These are phyloP conservation scores for Fusarium xyrophilum DNA, from an alignment of 2,329 filamentous ascomycete species.

Conservation along the genomic window DNA sequence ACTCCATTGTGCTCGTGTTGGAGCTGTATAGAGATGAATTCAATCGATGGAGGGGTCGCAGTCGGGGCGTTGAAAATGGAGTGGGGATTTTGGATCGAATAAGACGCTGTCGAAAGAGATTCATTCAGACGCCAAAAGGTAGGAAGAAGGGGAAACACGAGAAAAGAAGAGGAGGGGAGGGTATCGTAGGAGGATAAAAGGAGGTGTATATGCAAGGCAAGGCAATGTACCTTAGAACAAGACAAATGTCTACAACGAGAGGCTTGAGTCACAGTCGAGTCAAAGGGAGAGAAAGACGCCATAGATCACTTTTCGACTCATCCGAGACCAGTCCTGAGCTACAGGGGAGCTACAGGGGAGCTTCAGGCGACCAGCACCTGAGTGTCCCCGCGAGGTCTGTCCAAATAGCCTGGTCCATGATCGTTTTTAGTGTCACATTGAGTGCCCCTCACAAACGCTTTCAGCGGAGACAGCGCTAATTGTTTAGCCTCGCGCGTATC, in stretches of 20 bases:
- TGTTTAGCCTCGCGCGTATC: constrained; percentile 29
- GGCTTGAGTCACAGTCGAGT: constrained; percentile 33
- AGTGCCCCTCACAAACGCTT: constrained; percentile 34
- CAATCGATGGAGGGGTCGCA: constrained; percentile 41
- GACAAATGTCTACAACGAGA: constrained; percentile 28
- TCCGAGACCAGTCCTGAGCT: constrained; percentile 16
- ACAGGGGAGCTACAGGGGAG: constrained; percentile 21
- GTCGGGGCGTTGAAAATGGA: constrained; percentile 36
- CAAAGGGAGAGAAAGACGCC: constrained; percentile 35
- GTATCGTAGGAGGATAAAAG: constrained; percentile 22
- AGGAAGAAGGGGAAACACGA: constrained; percentile 10
- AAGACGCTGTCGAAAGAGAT: constrained; percentile 46
- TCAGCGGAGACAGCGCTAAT: constrained; percentile 23
- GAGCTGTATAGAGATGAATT: constrained; percentile 44
- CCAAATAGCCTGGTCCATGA: constrained; percentile 27
- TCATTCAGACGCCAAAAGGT: constrained; percentile 44
- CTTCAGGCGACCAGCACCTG: not conserved
- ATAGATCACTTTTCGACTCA: constrained; percentile 26
- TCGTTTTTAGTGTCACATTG: constrained; percentile 9
- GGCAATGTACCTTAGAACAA: constrained; percentile 16
- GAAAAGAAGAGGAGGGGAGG: constrained; percentile 21
- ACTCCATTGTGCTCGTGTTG: constrained; percentile 52
- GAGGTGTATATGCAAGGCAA: constrained; percentile 16
- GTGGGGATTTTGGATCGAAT: constrained; percentile 39
- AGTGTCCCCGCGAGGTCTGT: constrained; percentile 5